Percentiles rank a stretch among this genome's conserved stretches.
Evolutionary conservation across 371 early-diverging fungal species (phyloP).

Genomic region (Apophysomyces sp.): DNA sequence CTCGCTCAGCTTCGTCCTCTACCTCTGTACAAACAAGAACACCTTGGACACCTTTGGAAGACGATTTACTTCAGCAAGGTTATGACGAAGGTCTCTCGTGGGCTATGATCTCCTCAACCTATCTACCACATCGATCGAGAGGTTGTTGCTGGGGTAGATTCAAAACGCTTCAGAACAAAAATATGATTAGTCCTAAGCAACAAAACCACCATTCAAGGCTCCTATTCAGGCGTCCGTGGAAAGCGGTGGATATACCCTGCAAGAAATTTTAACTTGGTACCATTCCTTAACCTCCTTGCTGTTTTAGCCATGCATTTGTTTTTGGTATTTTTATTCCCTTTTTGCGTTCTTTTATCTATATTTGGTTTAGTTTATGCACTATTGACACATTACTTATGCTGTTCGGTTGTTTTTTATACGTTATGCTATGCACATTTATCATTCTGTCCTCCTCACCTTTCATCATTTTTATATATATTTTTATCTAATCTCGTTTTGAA

Average conservation of each 20-base stretch:
- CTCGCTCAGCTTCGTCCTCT: constrained; percentile 5
- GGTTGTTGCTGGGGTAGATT: constrained; percentile 51
- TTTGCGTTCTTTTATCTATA: constrained; percentile 21
- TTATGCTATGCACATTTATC: constrained; percentile 17
- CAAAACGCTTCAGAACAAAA: constrained; percentile 39
- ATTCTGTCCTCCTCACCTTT: neutral
- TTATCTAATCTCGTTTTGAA: neutral
- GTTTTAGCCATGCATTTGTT: constrained; percentile 4
- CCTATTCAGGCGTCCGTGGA: constrained; percentile 36
- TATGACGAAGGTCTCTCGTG: constrained; percentile 44
- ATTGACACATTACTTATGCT: constrained; percentile 13
- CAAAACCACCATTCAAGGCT: constrained; percentile 22
- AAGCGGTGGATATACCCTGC: constrained; percentile 17
- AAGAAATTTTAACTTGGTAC: neutral
- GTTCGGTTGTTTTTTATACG: neutral
- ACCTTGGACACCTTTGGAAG: constrained; percentile 44
- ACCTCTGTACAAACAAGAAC: constrained; percentile 15
- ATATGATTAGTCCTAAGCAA: constrained; percentile 22
- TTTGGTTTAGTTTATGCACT: constrained; percentile 19
- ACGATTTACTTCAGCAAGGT: constrained; percentile 35
- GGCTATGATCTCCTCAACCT: constrained; percentile 45
- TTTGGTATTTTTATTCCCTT: constrained; percentile 13
- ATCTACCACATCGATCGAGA: constrained; percentile 43
- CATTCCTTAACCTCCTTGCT: neutral
- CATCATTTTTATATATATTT: neutral